Base-by-base conservation (phyloP, 805 yeast species). In the Schizosaccharomyces lindneri region DNA sequence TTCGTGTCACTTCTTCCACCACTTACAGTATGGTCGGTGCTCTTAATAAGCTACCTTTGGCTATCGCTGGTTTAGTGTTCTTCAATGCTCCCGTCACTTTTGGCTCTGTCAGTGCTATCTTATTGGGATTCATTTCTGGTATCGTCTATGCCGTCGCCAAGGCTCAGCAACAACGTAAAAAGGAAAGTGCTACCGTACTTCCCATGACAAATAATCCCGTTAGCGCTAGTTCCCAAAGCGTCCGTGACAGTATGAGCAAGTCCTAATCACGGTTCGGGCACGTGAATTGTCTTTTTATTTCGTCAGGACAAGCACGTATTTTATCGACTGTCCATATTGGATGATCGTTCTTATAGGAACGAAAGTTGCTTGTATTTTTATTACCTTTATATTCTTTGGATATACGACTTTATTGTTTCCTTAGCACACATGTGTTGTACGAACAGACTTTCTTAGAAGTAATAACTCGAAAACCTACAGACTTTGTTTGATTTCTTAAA, bases 21-120 rank as follows among this genome's bases (percentile, higher is more conserved):
- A 93, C 98, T 62, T 93, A 93, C 77, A 87, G 96, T 62, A 93
- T 93, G 98, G 97, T 93, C 63, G 98, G 98, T 73, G 98, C 98
- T 62, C 81, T 93, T 73, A 93, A 93, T 81, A 93, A 93, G 76
- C 82, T 93, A 69, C 98, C 98, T 71, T 87, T 93, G 70, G 98
- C 98, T 17, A 78, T 93, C 63, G 83, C 95, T 48, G 99, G 99
- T 55, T 80, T 93, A 73, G 70, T 93, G 67, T 90, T 93, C 80
- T 93, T 93, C 70, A 95, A 87, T 69, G 94, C 95, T 63, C 89
- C 95, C 64, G 86, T 85, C 70, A 93, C 94, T 78, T 86, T 93
- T 76, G 82, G 85, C 78, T 85, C 95, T 46, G 83, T 90, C 65
- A 74, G 88, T 48, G 90, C 98, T 59, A 93, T 93, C 71, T 80